Conservation (phyloP, 2,329 filamentous ascomycete species). For the Penicillium concentricum region DNA sequence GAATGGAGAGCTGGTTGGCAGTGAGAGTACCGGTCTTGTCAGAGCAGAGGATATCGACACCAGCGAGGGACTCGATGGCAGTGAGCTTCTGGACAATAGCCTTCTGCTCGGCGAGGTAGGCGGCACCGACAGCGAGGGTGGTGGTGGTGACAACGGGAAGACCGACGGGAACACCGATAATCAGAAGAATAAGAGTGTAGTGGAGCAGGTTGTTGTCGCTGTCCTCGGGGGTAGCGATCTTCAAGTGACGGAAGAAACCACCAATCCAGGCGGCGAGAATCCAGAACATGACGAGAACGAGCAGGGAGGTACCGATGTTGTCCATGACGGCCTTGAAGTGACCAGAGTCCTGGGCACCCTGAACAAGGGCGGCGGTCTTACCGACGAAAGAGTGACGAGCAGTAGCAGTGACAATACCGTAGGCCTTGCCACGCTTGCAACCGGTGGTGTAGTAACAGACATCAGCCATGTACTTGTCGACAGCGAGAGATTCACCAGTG, state of each 20-base stretch:
- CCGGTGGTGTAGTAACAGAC: conserved; percentile 75
- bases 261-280: conserved; percentile 74
- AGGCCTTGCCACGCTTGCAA: conserved; percentile 77
- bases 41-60: conserved; percentile 76
- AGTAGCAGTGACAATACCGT: conserved; percentile 65
- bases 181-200: conserved; percentile 69
- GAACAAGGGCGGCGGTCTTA: conserved; percentile 70
- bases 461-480: conserved; percentile 65
- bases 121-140: conserved; percentile 72
- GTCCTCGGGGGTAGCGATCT: conserved; percentile 52
- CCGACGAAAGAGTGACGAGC: conserved; percentile 74
- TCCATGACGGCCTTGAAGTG: conserved; percentile 85
- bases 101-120: conserved; percentile 74
- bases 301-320: conserved; percentile 70
- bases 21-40: conserved; percentile 75
- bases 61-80: conserved; percentile 71
- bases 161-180: conserved; percentile 78
- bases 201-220: conserved; percentile 64
- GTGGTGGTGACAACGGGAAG: conserved; percentile 77
- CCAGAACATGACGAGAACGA: conserved; percentile 76
- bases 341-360: conserved; percentile 72
- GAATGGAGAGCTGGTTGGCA: conserved; percentile 65
- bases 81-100: conserved; percentile 78
- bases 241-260: conserved; percentile 71
- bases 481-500: conserved; percentile 73